Base-by-base conservation (phyloP, 2,329 filamentous ascomycete species). In the Anthostomella pinea region DNA sequence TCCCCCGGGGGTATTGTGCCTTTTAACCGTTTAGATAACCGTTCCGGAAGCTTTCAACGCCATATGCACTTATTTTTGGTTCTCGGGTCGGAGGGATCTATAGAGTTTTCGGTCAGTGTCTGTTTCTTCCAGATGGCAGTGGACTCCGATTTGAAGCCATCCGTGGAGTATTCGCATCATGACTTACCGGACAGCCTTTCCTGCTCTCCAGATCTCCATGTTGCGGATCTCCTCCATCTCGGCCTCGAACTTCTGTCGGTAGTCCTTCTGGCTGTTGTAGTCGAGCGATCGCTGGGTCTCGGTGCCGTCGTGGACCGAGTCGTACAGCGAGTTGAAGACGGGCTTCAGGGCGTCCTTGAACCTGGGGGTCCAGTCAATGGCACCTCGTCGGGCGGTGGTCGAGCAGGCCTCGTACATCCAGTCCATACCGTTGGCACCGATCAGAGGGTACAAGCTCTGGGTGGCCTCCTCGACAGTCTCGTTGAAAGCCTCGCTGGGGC, bases 361-460 rank as follows among this genome's bases (percentile, higher is more conserved):
- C 66, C 79, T 79, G 69, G 84, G 83, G 66, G 85, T 91, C 93
- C 93, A 98, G 81, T 98, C 93, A 66, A 98, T 95, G 72, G 93
- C 93, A 71, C 93, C 93, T 65, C 93, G 90, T 64, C 93, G 88
- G 63, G 93, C 93, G 41, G 93, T 98, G 65, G 93, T 98, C 49
- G 91, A 97, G 86, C 93, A 98, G 55, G 93, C 93, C 67, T 91
- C 90, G 77, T 94, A 98, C 93, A 98, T 98, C 89, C 94, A 98
- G 79, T 98, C 93, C 93, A 98, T 97, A 64, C 93, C 93, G 73
- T 97, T 86, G 72, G 80, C 81, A 64, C 91, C 93, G 63, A 98
- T 98, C 64, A 98, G 79, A 51, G 93, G 93, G 81, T 98, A 98
- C 63, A 98, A 78, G 54, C 81, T 88, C 81, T 98, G 93, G 35